A percentile compares a stretch with the other conserved stretches of the same genome.
These are phyloP conservation scores for Geotrichum fermentans DNA, from an alignment of 1,139 yeast genomes.

Conservation along the genomic window DNA sequence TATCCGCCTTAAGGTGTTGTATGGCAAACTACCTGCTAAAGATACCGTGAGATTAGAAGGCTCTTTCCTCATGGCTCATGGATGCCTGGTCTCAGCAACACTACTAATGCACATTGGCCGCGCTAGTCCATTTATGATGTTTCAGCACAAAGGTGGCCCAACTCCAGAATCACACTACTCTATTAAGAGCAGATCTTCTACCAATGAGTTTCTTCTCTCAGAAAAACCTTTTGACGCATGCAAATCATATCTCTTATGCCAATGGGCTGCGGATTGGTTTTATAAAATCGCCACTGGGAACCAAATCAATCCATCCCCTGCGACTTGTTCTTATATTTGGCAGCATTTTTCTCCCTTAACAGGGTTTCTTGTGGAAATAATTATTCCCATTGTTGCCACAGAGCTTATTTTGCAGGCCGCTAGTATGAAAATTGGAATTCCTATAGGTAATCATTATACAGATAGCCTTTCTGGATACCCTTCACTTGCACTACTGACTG, in stretches of 20 bases:
- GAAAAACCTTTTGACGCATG: not conserved
- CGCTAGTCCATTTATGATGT: not conserved
- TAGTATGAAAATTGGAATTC: not conserved
- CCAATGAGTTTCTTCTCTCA: too few relatives aligned
- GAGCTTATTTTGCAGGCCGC: constrained; percentile 1
- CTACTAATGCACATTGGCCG: not conserved
- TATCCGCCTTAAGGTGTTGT: not conserved
- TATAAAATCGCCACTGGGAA: not conserved
- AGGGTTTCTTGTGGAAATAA: not conserved
- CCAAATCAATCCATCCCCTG: not conserved
- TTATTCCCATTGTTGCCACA: not conserved
- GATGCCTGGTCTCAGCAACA: constrained; percentile 4
- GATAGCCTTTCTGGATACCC: not conserved
- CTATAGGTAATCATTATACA: not conserved
- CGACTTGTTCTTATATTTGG: not conserved
- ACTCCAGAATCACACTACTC: too few relatives aligned
- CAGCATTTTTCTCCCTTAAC: constrained; percentile 6
- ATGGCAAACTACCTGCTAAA: not conserved
- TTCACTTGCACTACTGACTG: too few relatives aligned
- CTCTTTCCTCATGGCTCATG: constrained; percentile 3
- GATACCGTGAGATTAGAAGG: not conserved
- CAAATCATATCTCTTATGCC: constrained; percentile 4
- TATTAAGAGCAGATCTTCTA: too few relatives aligned
- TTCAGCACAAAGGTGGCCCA: not conserved
- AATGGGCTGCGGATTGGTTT: constrained; percentile 10